A percentile compares a stretch with the other conserved stretches of the same genome.
Evolutionary conservation across 2,329 filamentous ascomycete genomes (phyloP).

Genomic region (Colletotrichum sp.): DNA sequence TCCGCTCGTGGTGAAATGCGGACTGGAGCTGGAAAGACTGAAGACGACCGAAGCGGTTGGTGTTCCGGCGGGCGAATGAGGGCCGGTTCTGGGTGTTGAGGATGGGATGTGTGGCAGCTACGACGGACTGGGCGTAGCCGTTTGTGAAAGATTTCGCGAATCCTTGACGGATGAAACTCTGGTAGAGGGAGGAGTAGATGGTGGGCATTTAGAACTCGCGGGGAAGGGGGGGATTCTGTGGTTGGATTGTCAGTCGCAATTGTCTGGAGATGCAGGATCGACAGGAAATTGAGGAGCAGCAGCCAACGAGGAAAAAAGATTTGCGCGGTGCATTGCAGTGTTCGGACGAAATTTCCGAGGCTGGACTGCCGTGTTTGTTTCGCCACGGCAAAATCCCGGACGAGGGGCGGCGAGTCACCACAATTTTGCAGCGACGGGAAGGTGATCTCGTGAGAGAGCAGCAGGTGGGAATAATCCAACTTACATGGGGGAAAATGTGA

Average conservation of each 20-base stretch:
- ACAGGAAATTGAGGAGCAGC: background rate
- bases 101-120: conserved; percentile 86
- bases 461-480: conserved; percentile 26
- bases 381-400: conserved; percentile 4
- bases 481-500: conserved; percentile 68
- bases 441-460: background rate
- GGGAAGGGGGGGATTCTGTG: conserved; percentile 59
- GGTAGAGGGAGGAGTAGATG: conserved; percentile 71
- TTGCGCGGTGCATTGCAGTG: background rate
- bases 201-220: conserved; percentile 89
- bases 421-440: background rate
- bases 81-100: conserved; percentile 75
- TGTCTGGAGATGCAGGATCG: conserved; percentile 10
- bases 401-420: background rate
- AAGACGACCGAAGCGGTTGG: conserved; percentile 59
- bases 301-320: background rate
- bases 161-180: conserved; percentile 94
- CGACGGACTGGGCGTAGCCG: conserved; percentile 97
- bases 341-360: conserved; percentile 7
- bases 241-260: conserved; percentile 26
- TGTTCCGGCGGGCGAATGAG: conserved; percentile 65
- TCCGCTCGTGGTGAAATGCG: conserved; percentile 69
- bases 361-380: background rate
- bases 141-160: conserved; percentile 96
- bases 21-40: conserved; percentile 71